Evolutionary conservation across 2,329 filamentous ascomycete species (phyloP).

Genomic region (Coleophoma crateriformis): DNA sequence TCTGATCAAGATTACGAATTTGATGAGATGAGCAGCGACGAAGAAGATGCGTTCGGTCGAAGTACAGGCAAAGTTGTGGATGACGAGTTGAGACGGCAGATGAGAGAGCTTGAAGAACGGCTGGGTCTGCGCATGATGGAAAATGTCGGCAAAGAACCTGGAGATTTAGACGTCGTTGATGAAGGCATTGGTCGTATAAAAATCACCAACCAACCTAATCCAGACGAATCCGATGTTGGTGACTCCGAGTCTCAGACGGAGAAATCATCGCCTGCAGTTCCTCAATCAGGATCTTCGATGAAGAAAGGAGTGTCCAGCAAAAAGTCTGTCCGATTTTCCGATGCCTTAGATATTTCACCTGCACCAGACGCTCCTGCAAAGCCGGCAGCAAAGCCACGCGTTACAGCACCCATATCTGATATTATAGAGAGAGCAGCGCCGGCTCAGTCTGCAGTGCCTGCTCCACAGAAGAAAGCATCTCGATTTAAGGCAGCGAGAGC

Average conservation of each 20-base stretch:
- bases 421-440: constrained; percentile 29
- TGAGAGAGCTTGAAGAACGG: constrained; percentile 79
- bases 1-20: constrained; percentile 46
- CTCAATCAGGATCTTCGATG: neutral
- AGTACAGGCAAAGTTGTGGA: constrained; percentile 64
- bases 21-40: constrained; percentile 46
- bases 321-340: constrained; percentile 80
- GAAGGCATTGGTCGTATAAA: constrained; percentile 53
- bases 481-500: constrained; percentile 35
- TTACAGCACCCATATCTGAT: constrained; percentile 39
- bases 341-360: constrained; percentile 64
- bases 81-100: constrained; percentile 66
- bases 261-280: neutral
- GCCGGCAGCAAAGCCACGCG: constrained; percentile 6
- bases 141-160: constrained; percentile 46
- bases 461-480: constrained; percentile 30
- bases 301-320: constrained; percentile 18
- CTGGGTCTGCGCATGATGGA: constrained; percentile 53
- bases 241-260: neutral
- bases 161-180: constrained; percentile 29
- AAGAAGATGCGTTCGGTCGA: constrained; percentile 70
- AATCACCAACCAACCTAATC: constrained; percentile 28
- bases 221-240: no score
- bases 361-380: constrained; percentile 25
- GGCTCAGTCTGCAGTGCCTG: constrained; percentile 9